Evolutionary conservation across 345 rosid species (phyloP).

Genomic region (Lagerstroemia speciosa): DNA sequence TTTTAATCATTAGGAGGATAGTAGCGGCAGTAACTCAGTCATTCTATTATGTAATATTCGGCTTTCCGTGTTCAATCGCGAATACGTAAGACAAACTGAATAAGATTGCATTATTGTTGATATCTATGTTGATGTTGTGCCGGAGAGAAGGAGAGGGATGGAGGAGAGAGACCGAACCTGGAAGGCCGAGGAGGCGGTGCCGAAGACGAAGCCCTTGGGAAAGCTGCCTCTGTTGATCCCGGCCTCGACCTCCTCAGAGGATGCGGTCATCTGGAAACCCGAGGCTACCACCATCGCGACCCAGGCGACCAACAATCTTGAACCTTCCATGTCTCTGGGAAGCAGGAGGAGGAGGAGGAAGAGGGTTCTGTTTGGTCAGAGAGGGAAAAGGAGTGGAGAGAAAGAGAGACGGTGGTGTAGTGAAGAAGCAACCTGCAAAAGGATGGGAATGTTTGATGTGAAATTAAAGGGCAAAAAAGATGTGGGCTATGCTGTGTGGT

Average conservation of each 20-base stretch:
- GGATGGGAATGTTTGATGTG: background rate
- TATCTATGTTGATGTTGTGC: too few relatives aligned
- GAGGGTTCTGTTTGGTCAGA: background rate
- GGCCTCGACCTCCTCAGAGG: slow-evolving; percentile 7
- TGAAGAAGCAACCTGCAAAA: background rate
- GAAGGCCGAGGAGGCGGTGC: slow-evolving; percentile 70
- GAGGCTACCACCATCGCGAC: slow-evolving; percentile 7
- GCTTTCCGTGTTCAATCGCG: too few relatives aligned
- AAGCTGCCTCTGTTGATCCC: slow-evolving; percentile 35
- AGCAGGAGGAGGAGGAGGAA: background rate
- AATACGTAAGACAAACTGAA: too few relatives aligned
- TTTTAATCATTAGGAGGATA: too few relatives aligned
- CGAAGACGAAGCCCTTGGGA: slow-evolving; percentile 52
- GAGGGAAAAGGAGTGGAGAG: background rate
- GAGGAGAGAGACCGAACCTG: slow-evolving; percentile 31
- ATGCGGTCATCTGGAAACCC: slow-evolving; percentile 6
- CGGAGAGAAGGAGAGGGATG: background rate
- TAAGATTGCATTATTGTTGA: too few relatives aligned
- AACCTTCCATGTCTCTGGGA: background rate
- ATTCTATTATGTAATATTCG: too few relatives aligned
- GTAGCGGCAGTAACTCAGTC: too few relatives aligned
- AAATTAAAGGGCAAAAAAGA: background rate
- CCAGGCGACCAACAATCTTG: slow-evolving; percentile 4
- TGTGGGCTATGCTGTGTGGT: background rate
- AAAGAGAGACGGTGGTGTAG: background rate